Evolutionary conservation across 1,139 yeast species (phyloP).

Genomic region (Lodderomyces margitis): DNA sequence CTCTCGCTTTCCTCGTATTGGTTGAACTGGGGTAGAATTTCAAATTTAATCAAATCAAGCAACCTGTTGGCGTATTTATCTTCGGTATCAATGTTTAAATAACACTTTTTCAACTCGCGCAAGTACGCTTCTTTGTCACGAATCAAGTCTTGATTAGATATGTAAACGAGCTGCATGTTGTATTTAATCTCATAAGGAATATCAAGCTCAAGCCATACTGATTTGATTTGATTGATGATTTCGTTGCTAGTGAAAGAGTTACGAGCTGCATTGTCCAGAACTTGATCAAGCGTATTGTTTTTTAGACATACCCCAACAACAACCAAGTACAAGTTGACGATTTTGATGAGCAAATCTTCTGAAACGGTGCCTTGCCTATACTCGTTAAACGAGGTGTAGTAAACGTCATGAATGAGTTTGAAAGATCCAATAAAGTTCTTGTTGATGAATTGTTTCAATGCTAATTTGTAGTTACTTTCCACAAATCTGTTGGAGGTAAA

Average conservation of each 20-base stretch:
- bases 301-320: constrained; percentile 33
- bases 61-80: constrained; percentile 25
- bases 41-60: constrained; percentile 35
- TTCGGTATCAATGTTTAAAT: constrained; percentile 12
- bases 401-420: constrained; percentile 26
- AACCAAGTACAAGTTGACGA: constrained; percentile 36
- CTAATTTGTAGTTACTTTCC: constrained; percentile 32
- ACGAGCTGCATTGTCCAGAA: constrained; percentile 17
- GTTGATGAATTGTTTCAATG: constrained; percentile 41
- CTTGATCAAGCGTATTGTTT: constrained; percentile 16
- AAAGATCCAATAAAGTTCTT: constrained; percentile 37
- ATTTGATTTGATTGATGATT: constrained; percentile 15
- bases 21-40: constrained; percentile 33
- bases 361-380: constrained; percentile 26
- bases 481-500: constrained; percentile 18
- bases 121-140: constrained; percentile 16
- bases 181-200: constrained; percentile 37
- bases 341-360: constrained; percentile 31
- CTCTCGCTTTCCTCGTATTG: constrained; percentile 27
- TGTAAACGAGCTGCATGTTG: constrained; percentile 31
- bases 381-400: constrained; percentile 22
- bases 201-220: constrained; percentile 14
- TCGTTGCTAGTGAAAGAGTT: constrained; percentile 25
- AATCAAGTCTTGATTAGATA: constrained; percentile 20
- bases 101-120: constrained; percentile 14